Conservation (phyloP, 768 basidiomycete species). For the Nidula microcarpa region DNA sequence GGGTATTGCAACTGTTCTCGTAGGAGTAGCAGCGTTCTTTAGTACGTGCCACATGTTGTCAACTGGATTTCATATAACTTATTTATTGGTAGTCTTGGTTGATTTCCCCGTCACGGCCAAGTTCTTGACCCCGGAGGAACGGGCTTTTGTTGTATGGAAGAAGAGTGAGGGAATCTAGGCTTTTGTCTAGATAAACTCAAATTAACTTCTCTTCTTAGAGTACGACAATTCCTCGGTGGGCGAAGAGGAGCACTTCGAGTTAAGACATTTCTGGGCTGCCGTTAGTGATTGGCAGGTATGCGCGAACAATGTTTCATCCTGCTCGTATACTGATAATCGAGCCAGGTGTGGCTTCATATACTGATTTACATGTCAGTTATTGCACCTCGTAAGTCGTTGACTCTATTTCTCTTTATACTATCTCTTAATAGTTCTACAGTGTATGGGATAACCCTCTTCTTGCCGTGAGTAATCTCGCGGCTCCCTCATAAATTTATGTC, state of each 20-base stretch:
- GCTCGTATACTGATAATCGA: not conserved
- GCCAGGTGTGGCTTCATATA: conserved; percentile 50
- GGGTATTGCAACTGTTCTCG: conserved; percentile 56
- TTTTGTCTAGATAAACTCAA: not conserved
- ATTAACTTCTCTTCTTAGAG: conserved; percentile 25
- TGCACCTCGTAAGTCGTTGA: conserved; percentile 51
- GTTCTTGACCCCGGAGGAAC: conserved; percentile 62
- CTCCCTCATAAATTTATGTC: too few species aligned
- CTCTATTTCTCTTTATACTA: too few species aligned
- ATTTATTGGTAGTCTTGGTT: conserved; percentile 41
- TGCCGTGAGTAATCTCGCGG: conserved; percentile 46
- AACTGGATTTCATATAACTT: not conserved
- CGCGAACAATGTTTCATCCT: not conserved
- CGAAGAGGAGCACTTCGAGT: conserved; percentile 59
- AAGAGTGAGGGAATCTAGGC: conserved; percentile 40
- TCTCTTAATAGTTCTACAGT: conserved; percentile 28
- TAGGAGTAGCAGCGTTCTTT: conserved; percentile 50
- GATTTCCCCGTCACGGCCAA: conserved; percentile 58
- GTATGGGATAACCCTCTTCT: conserved; percentile 68
- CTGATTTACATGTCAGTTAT: conserved; percentile 57
- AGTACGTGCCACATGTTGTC: conserved; percentile 22
- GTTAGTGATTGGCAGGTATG: conserved; percentile 62
- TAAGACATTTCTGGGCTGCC: conserved; percentile 50
- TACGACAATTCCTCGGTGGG: conserved; percentile 54
- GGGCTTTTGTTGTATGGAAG: conserved; percentile 47